phyloP scores from a whole-genome alignment of 2,329 filamentous ascomycete genomes.

The Ophiosphaerella herpotricha region DNA sequence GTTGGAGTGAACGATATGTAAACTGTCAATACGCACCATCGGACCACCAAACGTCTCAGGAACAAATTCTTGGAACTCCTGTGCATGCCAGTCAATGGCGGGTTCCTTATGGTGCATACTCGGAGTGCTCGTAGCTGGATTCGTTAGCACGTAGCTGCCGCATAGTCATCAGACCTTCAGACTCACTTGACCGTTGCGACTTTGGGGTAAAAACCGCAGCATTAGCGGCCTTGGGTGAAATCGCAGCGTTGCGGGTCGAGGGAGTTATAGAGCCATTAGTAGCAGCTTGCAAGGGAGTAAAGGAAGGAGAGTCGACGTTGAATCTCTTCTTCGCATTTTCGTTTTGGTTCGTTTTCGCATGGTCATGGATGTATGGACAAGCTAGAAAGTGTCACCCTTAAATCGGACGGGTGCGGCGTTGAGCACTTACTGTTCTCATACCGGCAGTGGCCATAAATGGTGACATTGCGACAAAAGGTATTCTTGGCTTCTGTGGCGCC shows the following conservation, averaged over 20 bases:
- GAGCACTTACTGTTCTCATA: slow-evolving; percentile 73
- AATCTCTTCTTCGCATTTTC: slow-evolving; percentile 72
- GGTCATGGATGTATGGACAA: slow-evolving; percentile 88
- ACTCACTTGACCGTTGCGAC: slow-evolving; percentile 51
- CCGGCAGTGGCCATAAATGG: slow-evolving; percentile 90
- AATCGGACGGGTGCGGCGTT: slow-evolving; percentile 6
- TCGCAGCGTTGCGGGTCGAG: slow-evolving; percentile 69
- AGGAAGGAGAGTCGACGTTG: slow-evolving; percentile 95
- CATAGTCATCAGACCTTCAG: neutral
- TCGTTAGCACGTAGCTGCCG: slow-evolving; percentile 17
- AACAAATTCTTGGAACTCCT: slow-evolving; percentile 58
- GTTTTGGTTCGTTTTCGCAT: slow-evolving; percentile 63
- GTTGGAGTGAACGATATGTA: neutral
- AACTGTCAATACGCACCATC: slow-evolving; percentile 50
- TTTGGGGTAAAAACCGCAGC: slow-evolving; percentile 85
- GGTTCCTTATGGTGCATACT: slow-evolving; percentile 52
- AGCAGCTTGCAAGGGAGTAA: slow-evolving; percentile 70
- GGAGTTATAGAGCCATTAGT: slow-evolving; percentile 53
- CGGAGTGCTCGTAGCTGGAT: slow-evolving; percentile 49
- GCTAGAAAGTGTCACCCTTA: slow-evolving; percentile 33
- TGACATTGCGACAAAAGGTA: slow-evolving; percentile 87
- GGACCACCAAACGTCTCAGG: slow-evolving; percentile 60
- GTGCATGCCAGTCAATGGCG: slow-evolving; percentile 54
- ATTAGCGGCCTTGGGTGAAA: slow-evolving; percentile 88
- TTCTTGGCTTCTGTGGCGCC: slow-evolving; percentile 69